Base-by-base conservation (phyloP, 2,329 filamentous ascomycete genomes). In the Alternaria postmessia region DNA sequence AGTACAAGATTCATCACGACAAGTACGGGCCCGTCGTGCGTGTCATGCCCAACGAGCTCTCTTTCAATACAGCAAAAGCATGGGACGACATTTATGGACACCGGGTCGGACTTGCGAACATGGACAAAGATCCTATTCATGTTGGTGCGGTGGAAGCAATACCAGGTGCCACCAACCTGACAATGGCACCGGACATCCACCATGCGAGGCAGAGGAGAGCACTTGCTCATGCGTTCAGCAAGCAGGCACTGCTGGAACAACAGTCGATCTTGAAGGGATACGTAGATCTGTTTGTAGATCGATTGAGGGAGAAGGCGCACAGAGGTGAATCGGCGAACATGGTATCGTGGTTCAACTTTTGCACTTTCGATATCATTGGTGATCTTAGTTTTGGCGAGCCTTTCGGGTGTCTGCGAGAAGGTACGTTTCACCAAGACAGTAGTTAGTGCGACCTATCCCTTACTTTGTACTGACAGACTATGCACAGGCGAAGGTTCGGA, bases 211-310 rank as follows among this genome's bases (percentile, higher is more conserved):
- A 76, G 54, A 70, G 81, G 34, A 72, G 79, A 32, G 69, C 79
- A 11, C 71, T 81, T 3, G 75, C 79, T 5, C 75, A 81, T 65
- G 78, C 78, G 9, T 82, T 82, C 65, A 75, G 71, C 5, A 75
- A 80, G 47, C 76, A 77, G 57, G 79, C 79, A 2, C 52, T 82
- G 38, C 63, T 75, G 24, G 74, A 78, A 51, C 80, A 82, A 55
- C 76, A 80, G 62, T 71, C 74, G 1, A 74, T 80, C 65, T 53
- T 84, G 60, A 70, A 75, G 55, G 61, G 64, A 0, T 81, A 83
- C 62, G 76, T 81, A 20, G 71, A 79, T 47, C 62, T 81, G 9
- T 75, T 84, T 36, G 72, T 83, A 28, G 46, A 68, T 7, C 75
- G 74, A 28, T 64, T 84, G 30, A 70, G 67, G 59, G 79, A 77